Percentiles rank a stretch among this genome's conserved stretches.
These are phyloP conservation scores for Spiraea crenata DNA, from an alignment of 331 rosid species.

Conservation along the genomic window DNA sequence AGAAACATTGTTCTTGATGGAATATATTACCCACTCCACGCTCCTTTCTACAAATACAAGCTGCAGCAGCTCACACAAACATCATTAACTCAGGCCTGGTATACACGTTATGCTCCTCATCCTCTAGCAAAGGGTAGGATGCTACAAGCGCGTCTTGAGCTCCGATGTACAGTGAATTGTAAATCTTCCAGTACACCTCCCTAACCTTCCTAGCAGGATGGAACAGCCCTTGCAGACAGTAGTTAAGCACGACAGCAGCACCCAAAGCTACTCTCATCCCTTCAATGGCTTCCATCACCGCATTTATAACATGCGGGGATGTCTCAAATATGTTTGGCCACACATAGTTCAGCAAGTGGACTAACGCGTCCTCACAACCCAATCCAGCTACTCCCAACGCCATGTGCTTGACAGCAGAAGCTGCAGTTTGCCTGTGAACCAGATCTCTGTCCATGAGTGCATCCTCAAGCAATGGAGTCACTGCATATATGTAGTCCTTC, in stretches of 20 bases:
- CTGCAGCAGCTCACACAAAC: slow-evolving; percentile 47
- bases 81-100: slow-evolving; percentile 75
- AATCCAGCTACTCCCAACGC: slow-evolving; percentile 97
- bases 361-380: slow-evolving; percentile 89
- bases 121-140: slow-evolving; percentile 80
- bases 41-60: not conserved
- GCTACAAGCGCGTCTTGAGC: slow-evolving; percentile 97
- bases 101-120: slow-evolving; percentile 79
- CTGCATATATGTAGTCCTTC: slow-evolving; percentile 91
- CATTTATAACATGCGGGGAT: slow-evolving; percentile 89
- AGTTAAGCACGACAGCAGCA: slow-evolving; percentile 76
- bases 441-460: slow-evolving; percentile 95
- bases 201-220: slow-evolving; percentile 98
- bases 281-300: slow-evolving; percentile 95
- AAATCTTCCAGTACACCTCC: slow-evolving; percentile 98
- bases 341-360: slow-evolving; percentile 75
- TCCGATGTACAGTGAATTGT: slow-evolving; percentile 84
- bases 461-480: slow-evolving; percentile 93
- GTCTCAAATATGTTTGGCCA: slow-evolving; percentile 97
- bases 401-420: slow-evolving; percentile 99
- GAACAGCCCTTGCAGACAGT: slow-evolving; percentile 92
- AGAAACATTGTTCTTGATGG: not conserved
- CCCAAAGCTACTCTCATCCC: slow-evolving; percentile 96
- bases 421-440: slow-evolving; percentile 96
- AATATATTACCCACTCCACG: not conserved